Evolutionary conservation across 495 filamentous ascomycete species (phyloP).

Genomic region (Durotheca rogersii): DNA sequence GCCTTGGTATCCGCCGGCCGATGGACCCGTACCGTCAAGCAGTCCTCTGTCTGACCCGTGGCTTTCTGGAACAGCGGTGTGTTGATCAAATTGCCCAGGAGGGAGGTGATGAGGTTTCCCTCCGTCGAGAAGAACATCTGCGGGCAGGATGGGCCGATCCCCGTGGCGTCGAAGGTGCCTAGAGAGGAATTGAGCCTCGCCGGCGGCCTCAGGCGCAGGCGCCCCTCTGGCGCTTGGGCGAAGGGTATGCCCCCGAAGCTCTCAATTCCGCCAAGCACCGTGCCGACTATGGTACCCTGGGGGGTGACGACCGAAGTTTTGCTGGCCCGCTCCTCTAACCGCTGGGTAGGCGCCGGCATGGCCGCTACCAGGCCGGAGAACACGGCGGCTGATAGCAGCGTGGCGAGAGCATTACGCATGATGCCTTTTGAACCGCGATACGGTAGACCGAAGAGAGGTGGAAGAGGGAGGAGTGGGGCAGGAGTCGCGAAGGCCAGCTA

Average conservation of each 20-base stretch:
- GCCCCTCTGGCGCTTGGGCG: conserved; percentile 46
- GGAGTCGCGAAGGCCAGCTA: not conserved
- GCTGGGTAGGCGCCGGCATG: conserved; percentile 32
- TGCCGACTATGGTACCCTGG: conserved; percentile 55
- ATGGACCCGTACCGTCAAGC: conserved; percentile 63
- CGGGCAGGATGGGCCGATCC: conserved; percentile 53
- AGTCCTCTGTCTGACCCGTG: conserved; percentile 61
- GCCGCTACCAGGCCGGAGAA: conserved; percentile 36
- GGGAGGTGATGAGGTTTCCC: conserved; percentile 44
- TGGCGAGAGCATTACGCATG: conserved; percentile 26
- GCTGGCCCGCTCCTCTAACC: conserved; percentile 41
- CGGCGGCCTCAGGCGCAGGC: conserved; percentile 45
- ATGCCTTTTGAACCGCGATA: conserved; percentile 5
- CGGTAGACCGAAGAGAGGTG: not conserved
- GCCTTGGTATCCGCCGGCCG: conserved; percentile 59
- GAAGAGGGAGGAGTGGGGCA: not conserved
- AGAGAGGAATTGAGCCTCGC: conserved; percentile 43
- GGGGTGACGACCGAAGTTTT: conserved; percentile 51
- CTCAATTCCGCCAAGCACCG: conserved; percentile 39
- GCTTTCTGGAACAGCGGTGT: conserved; percentile 58
- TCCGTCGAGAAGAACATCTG: conserved; percentile 55
- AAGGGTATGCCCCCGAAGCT: conserved; percentile 53
- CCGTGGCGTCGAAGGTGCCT: conserved; percentile 54
- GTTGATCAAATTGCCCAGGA: conserved; percentile 54
- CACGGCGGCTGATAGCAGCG: conserved; percentile 26